Evolutionary conservation across 352 stramenopile species (phyloP), one percentile per base, ranked within the genome.

Genomic region (Phytophthora foliorum): DNA sequence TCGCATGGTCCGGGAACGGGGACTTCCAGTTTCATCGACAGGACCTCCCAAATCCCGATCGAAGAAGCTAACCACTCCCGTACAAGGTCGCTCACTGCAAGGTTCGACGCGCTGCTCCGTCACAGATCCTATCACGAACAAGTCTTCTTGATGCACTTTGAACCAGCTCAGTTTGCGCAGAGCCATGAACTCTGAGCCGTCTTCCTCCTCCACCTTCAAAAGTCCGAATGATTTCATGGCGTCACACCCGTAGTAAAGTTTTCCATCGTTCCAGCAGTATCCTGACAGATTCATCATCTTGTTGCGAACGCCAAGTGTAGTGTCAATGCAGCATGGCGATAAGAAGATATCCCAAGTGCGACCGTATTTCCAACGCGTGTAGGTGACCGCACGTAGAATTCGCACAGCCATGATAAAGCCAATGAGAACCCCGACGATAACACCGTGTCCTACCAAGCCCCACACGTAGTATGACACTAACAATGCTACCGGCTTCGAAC

Each of bases 201-300:
- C 45, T 29, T 64, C 46, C 17, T 62, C 53, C 16, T 56, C 50
- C 50, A 75, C 62, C 44, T 61, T 72, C 19, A 75, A n/a, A 11
- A 75, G 25, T 0, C 56, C 63, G 22, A 72, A 59, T 1, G 67
- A 52, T 42, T 72, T 64, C 50, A 72, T 21, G 0, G 62, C 52
- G 10, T 59, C 51, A 4, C 50, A 10, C 36, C 3, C n/a, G 25
- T 72, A 67, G 49, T 34, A 56, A 1, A 72, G 49, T 27, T 54
- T 36, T 3, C 31, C 49, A 31, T 56, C 17, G 21, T 57, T 41
- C 48, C 46, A 71, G 3, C 45, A 41, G 29, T 75, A 75, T 19
- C 54, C 67, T 41, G 32, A 27, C 0, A 67, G 22, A 1, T 51
- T 52, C 13, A 25, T 46, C 24, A 75, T 63, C 24, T 67, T 63